Percentiles rank a stretch among this genome's conserved stretches.
phyloP scores from a whole-genome alignment of 371 early-diverging fungal genomes.

The Zopfochytrium polystomum region DNA sequence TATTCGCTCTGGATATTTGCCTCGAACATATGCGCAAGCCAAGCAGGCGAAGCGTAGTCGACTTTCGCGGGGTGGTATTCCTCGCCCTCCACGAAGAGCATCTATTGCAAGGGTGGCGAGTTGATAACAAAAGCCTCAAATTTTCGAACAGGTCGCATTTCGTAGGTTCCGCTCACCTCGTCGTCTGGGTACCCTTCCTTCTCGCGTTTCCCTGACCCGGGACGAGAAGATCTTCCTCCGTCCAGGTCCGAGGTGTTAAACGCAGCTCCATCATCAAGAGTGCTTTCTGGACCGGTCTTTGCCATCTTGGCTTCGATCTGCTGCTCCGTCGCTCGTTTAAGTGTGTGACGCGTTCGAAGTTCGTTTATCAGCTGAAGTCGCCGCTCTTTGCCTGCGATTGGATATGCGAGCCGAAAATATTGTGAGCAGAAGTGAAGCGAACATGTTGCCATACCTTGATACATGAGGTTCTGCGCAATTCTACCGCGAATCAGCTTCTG shows the following conservation, averaged over 20 bases:
- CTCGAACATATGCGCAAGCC: constrained; percentile 34
- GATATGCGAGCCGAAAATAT: background rate
- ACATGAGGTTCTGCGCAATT: constrained; percentile 48
- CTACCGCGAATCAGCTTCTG: constrained; percentile 54
- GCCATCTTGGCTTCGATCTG: constrained; percentile 10
- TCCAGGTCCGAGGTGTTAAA: no score
- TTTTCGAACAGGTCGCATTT: no score
- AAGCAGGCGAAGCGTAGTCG: constrained; percentile 18
- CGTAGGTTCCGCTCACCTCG: no score
- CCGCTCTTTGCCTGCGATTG: constrained; percentile 41
- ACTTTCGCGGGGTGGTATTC: constrained; percentile 11
- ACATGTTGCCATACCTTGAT: constrained; percentile 35
- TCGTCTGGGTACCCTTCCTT: no score
- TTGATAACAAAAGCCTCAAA: no score
- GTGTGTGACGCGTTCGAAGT: constrained; percentile 43
- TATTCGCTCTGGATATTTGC: constrained; percentile 39
- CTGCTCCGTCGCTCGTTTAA: constrained; percentile 30
- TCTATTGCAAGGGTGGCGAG: constrained; percentile 2
- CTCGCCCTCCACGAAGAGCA: constrained; percentile 16
- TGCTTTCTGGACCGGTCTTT: background rate
- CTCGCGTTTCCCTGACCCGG: no score
- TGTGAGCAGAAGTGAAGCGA: background rate
- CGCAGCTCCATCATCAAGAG: no score
- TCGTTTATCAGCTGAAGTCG: constrained; percentile 45
- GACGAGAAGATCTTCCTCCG: no score